phyloP scores from a whole-genome alignment of 2,329 filamentous ascomycete genomes.

The Fusarium lateritium region DNA sequence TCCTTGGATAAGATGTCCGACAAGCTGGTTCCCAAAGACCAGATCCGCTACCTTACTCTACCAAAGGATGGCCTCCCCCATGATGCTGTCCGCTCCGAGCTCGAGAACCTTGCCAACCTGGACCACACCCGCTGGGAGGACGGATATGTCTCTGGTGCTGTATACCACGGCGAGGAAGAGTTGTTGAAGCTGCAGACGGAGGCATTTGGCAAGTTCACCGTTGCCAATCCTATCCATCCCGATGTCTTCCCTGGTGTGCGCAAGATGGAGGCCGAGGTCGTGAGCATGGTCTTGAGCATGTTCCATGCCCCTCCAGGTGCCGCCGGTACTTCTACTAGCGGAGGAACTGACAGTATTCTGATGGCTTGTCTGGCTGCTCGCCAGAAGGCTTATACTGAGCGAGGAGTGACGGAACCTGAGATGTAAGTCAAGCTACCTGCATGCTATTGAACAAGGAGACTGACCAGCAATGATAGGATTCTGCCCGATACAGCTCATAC shows the following conservation, averaged over 20 bases:
- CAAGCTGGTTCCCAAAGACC: constrained; percentile 83
- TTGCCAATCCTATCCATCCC: constrained; percentile 96
- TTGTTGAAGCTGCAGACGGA: constrained; percentile 89
- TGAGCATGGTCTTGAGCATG: constrained; percentile 91
- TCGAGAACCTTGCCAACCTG: constrained; percentile 84
- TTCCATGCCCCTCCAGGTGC: constrained; percentile 91
- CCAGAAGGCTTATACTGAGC: constrained; percentile 88
- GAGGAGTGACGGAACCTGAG: constrained; percentile 91
- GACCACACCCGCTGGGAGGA: constrained; percentile 98
- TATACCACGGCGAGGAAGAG: constrained; percentile 92
- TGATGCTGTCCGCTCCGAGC: constrained; percentile 84
- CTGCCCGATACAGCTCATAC: constrained; percentile 95
- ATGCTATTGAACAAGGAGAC: constrained; percentile 9
- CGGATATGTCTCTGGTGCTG: constrained; percentile 91
- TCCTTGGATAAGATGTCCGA: constrained; percentile 84
- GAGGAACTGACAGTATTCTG: constrained; percentile 95
- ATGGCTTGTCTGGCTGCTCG: constrained; percentile 94
- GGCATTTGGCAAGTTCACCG: constrained; percentile 94
- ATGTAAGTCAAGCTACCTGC: constrained; percentile 72
- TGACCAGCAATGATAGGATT: constrained; percentile 72
- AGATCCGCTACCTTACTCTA: constrained; percentile 81
- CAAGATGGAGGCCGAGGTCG: constrained; percentile 99
- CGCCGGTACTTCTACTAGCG: constrained; percentile 90
- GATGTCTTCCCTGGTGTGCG: constrained; percentile 98
- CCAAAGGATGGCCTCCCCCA: constrained; percentile 87